Evolutionary conservation across 2,329 filamentous ascomycete species (phyloP), one percentile per base, ranked within the genome.

Genomic region (Fusarium sterilihyphosum): DNA sequence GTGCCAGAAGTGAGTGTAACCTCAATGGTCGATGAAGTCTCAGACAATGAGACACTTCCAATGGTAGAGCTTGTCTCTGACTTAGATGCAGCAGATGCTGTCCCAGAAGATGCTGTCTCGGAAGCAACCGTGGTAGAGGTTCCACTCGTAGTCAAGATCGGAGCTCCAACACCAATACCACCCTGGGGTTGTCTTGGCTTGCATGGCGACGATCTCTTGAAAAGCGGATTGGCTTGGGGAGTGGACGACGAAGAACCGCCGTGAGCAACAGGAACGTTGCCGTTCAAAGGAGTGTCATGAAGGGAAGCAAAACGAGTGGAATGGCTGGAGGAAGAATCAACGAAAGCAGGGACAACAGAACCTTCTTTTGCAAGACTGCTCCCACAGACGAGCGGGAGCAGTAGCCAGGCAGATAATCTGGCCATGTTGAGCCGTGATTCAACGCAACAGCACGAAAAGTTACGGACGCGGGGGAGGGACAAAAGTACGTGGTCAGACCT

Each of bases 311-410:
- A 73, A 73, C 35, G 70, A 73, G 57, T 58, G 70, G 58, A 60
- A 62, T 41, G 66, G 61, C 61, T 61, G 54, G 71, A 73, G 41
- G 66, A 58, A 73, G 70, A 73, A 57, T 70, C 37, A 73, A 73
- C 31, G 65, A 73, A 62, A 73, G 54, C 41, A 61, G 66, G 56
- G 50, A 37, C 31, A 73, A 73, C 71, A 20, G 70, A 63, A 73
- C 71, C 71, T 73, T 73, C 65, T 73, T 73, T 73, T 63, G 71
- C 70, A 67, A 73, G 40, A 56, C 71, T 44, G 49, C 66, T 60
- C 33, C 71, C 70, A 52, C 60, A 65, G 4, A 63, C 16, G 1
- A 73, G 63, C 54, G 71, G 70, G 50, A 73, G 61, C 61, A 73
- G 61, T 53, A 73, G 41, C 70, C 71, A 73, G 65, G 61, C 37